phyloP scores from a whole-genome alignment of 176 grass and related monocot species.

The Eremochloa ophiuroides region DNA sequence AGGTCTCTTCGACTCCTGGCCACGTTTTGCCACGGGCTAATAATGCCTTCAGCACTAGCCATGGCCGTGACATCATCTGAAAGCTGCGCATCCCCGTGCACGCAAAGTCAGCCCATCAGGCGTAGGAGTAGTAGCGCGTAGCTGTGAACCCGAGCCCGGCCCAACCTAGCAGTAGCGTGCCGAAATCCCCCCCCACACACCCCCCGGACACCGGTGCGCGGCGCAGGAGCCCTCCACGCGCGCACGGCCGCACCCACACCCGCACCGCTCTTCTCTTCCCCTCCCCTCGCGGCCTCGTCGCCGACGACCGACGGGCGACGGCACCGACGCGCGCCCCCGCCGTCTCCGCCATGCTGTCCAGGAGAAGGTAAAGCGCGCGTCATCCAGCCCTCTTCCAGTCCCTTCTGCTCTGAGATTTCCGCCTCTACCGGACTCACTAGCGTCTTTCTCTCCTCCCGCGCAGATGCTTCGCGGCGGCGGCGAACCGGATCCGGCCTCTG shows the following conservation, averaged over 20 bases:
- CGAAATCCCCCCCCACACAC: not conserved
- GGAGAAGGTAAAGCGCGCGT: slow-evolving; percentile 12
- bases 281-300: not conserved
- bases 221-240: slow-evolving; percentile 9
- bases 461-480: slow-evolving; percentile 31
- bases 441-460: not conserved
- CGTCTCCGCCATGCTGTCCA: slow-evolving; percentile 19
- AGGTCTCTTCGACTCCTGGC: not conserved
- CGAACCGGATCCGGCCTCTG: slow-evolving; percentile 16
- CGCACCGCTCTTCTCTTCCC: not conserved
- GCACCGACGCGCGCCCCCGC: slow-evolving; percentile 23
- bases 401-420: not conserved
- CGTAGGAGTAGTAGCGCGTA: not conserved
- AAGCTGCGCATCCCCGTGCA: not conserved
- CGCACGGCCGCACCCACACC: too few species aligned
- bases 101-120: not conserved
- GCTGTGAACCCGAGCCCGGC: not conserved
- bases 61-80: not conserved
- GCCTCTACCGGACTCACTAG: not conserved
- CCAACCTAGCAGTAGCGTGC: not conserved
- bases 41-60: not conserved
- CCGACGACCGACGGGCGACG: slow-evolving; percentile 20
- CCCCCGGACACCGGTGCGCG: not conserved
- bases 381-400: not conserved
- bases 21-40: not conserved